These are phyloP conservation scores for Ascochyta koolunga DNA, from an alignment of 2,329 filamentous ascomycete species.

Conservation along the genomic window DNA sequence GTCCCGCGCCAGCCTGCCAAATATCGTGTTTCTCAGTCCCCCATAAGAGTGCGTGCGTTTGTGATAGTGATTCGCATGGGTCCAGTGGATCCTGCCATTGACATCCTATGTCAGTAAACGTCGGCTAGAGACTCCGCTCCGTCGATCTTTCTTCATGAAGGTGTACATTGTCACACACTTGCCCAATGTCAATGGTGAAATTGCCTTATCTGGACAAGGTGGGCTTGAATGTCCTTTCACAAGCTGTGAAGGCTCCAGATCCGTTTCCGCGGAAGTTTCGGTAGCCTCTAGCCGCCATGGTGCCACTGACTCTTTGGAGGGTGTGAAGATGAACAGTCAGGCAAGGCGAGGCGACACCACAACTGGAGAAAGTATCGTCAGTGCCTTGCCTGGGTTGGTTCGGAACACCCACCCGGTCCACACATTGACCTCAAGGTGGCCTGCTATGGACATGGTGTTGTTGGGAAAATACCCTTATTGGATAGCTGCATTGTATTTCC, in stretches of 20 bases:
- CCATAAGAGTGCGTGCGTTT: not conserved
- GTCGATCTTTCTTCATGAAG: not conserved
- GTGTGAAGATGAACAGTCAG: not conserved
- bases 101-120: conserved; percentile 4
- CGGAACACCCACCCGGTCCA: conserved; percentile 1
- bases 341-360: conserved; percentile 6
- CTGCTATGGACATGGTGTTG: not conserved
- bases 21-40: conserved; percentile 3
- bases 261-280: not conserved
- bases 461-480: not conserved
- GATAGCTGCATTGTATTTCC: not conserved
- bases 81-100: conserved; percentile 7
- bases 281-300: not conserved
- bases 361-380: not conserved
- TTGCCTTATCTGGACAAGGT: not conserved
- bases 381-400: not conserved
- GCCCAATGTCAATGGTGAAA: not conserved
- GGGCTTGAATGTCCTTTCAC: not conserved
- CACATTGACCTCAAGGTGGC: conserved; percentile 1
- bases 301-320: conserved; percentile 7
- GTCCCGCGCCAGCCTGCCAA: not conserved
- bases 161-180: not conserved
- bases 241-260: not conserved
- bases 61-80: conserved; percentile 8
- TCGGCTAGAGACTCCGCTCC: not conserved